Evolutionary conservation across 805 yeast genomes (phyloP), one percentile per base, ranked within the genome.

Genomic region (Myxozyma melibiosi): DNA sequence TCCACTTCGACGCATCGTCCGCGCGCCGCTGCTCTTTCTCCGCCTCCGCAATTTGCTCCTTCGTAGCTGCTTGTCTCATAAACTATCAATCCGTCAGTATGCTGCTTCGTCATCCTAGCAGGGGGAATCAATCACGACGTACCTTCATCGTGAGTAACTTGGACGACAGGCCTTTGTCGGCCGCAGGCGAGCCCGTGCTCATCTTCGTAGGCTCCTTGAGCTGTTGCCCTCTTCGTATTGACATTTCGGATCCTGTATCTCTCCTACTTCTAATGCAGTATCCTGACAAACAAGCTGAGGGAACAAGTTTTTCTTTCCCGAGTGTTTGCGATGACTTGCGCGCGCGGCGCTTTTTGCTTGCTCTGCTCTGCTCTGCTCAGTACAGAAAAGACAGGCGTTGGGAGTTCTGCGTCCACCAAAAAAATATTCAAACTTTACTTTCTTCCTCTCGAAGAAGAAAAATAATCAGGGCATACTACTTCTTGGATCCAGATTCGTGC

Each of bases 71-170:
- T 39, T 55, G 64, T 44, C 63, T 45, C 68, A 73, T 73, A 38
- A 72, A 53, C 58, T 65, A 44, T 20, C 4, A 14, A 11, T 44
- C 18, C 28, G 20, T 31, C 3, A 39, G 27, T 16, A 40, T n/a
- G n/a, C n/a, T n/a, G n/a, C n/a, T n/a, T n/a, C n/a, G n/a, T n/a
- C n/a, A n/a, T n/a, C n/a, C n/a, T n/a, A n/a, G n/a, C n/a, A n/a
- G n/a, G n/a, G n/a, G n/a, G n/a, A 25, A 6, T 8, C 9, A 27
- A 13, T 9, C n/a, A n/a, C n/a, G 24, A 14, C 37, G 24, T 44
- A 58, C 84, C 77, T 88, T 89, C 96, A 89, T 89, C 80, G 85
- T 86, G 83, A 85, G 76, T 66, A 89, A 88, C 66, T 90, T 79
- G 66, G 82, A 81, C 27, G 94, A 86, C 55, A 83, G 73, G 45